Percentiles rank a stretch among this genome's conserved stretches.
Conservation (phyloP, 2,329 filamentous ascomycete species). For the Fusarium sp. region DNA sequence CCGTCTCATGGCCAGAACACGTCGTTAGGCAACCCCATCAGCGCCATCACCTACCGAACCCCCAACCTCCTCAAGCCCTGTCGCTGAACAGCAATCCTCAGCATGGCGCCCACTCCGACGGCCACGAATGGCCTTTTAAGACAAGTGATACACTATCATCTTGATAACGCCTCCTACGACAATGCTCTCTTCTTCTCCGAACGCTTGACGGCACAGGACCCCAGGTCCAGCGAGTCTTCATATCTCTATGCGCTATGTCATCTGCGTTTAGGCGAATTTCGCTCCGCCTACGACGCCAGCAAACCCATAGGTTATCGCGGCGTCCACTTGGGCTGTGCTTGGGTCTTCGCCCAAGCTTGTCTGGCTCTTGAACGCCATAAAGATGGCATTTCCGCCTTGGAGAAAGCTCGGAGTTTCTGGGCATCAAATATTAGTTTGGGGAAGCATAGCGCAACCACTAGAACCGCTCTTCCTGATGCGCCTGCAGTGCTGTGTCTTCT, state of each 20-base stretch:
- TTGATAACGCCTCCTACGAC: conserved; percentile 90
- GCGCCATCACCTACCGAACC: conserved; percentile 30
- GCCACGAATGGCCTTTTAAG: conserved; percentile 67
- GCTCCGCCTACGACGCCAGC: conserved; percentile 87
- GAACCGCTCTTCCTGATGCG: conserved; percentile 84
- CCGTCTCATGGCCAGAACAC: conserved; percentile 49
- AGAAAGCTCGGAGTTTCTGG: conserved; percentile 86
- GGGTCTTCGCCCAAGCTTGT: conserved; percentile 92
- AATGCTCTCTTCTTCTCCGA: conserved; percentile 96
- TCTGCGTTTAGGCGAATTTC: conserved; percentile 83
- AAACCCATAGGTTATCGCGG: conserved; percentile 78
- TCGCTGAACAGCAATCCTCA: conserved; percentile 46
- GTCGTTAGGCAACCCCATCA: conserved; percentile 40
- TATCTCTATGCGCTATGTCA: conserved; percentile 90
- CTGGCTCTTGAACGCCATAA: conserved; percentile 81
- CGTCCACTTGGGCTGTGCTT: conserved; percentile 86
- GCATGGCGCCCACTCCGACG: conserved; percentile 67
- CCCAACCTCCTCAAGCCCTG: conserved; percentile 20
- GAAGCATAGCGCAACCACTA: conserved; percentile 81
- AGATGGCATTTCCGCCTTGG: conserved; percentile 85
- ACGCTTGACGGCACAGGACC: conserved; percentile 85
- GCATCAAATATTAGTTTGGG: conserved; percentile 80
- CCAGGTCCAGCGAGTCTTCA: conserved; percentile 81
- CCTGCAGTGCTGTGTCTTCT: conserved; percentile 86
- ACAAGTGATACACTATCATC: conserved; percentile 74